Evolutionary conservation across 2,329 filamentous ascomycete genomes (phyloP).

Genomic region (Beauveria rudraprayagi): DNA sequence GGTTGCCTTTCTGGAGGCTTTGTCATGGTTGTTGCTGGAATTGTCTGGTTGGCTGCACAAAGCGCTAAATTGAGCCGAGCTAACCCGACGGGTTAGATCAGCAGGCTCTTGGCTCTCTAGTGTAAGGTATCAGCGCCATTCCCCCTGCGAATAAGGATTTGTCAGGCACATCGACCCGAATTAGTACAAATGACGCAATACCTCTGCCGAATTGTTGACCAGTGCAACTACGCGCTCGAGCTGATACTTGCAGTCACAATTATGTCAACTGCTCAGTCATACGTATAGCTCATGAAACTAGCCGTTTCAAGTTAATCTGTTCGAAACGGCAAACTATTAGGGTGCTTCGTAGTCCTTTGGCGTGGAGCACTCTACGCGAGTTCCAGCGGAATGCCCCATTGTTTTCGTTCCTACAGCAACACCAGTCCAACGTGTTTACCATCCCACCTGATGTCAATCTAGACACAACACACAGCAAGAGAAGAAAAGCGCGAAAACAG

Average conservation of each 20-base stretch:
- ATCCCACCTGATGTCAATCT: neutral
- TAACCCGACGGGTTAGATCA: neutral
- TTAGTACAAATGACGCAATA: slow-evolving; percentile 2
- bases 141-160: neutral
- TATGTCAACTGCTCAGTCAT: no score
- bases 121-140: neutral
- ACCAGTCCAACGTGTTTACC: neutral
- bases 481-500: neutral
- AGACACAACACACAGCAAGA: neutral
- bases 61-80: neutral
- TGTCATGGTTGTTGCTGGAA: neutral
- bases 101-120: neutral
- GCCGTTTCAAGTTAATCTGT: neutral
- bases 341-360: neutral
- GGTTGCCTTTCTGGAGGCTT: neutral
- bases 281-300: no score
- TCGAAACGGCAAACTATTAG: neutral
- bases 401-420: slow-evolving; percentile 11
- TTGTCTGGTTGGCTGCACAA: neutral
- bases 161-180: neutral
- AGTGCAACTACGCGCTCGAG: no score
- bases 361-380: slow-evolving; percentile 4
- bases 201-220: neutral
- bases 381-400: neutral
- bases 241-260: no score